Evolutionary conservation across 192 early-diverging fungal species (phyloP).

Genomic region (Coemansia sp.): DNA sequence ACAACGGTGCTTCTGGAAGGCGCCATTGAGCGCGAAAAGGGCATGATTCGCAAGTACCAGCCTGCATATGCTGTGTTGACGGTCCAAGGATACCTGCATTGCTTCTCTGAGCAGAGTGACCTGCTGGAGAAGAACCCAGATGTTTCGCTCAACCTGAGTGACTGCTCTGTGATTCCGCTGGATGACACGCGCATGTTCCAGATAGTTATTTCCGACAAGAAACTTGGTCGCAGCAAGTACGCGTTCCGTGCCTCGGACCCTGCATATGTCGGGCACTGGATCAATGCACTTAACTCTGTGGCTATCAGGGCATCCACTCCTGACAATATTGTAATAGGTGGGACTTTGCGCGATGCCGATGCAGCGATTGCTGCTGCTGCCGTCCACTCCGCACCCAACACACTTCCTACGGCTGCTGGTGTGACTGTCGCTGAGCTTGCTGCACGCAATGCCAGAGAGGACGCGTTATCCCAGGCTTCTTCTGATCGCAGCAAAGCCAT

Average conservation of each 20-base stretch:
- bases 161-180: slow-evolving; percentile 23
- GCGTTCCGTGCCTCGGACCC: slow-evolving; percentile 31
- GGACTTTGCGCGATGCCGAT: slow-evolving; percentile 31
- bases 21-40: slow-evolving; percentile 41
- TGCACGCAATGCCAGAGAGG: slow-evolving; percentile 19
- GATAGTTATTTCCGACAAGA: slow-evolving; percentile 19
- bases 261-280: slow-evolving; percentile 22
- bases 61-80: slow-evolving; percentile 34
- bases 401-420: slow-evolving; percentile 32
- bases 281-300: slow-evolving; percentile 28
- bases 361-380: slow-evolving; percentile 13
- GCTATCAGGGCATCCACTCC: slow-evolving; percentile 5
- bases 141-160: slow-evolving; percentile 24
- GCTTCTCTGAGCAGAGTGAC: slow-evolving; percentile 32
- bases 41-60: slow-evolving; percentile 36
- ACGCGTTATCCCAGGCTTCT: background rate
- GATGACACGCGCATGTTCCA: slow-evolving; percentile 29
- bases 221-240: slow-evolving; percentile 30
- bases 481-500: background rate
- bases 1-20: slow-evolving; percentile 41
- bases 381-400: slow-evolving; percentile 2
- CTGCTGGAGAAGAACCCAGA: slow-evolving; percentile 40
- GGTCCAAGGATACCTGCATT: slow-evolving; percentile 35
- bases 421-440: slow-evolving; percentile 21
- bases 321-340: slow-evolving; percentile 19